Conservation (phyloP, 768 basidiomycete species). For the Suillus brevipes region DNA sequence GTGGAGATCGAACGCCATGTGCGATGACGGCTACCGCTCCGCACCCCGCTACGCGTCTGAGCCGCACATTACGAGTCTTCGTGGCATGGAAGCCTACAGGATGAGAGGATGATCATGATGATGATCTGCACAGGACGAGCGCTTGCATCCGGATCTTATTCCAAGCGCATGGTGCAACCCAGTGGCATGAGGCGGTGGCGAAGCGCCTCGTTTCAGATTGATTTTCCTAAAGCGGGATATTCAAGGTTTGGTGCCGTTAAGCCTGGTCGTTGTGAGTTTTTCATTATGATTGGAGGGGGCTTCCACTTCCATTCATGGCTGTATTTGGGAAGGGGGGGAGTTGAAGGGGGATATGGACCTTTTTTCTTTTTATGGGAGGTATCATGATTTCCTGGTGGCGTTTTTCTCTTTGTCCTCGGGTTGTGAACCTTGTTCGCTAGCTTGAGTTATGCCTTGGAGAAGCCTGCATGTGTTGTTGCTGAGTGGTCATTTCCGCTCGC, state of each 20-base stretch:
- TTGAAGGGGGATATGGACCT: neutral
- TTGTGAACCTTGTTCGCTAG: neutral
- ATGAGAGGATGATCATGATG: neutral
- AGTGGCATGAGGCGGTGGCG: neutral
- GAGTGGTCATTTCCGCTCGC: neutral
- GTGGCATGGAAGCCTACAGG: constrained; percentile 54
- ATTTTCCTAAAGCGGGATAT: neutral
- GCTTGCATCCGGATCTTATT: constrained; percentile 1
- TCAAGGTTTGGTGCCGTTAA: neutral
- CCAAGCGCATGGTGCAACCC: neutral
- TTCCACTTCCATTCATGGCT: neutral
- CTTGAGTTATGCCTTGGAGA: neutral
- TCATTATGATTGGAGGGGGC: neutral
- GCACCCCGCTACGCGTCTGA: constrained; percentile 37
- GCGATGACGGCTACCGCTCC: neutral
- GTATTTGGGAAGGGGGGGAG: neutral
- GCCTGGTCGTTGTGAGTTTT: neutral
- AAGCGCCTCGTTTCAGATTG: constrained; percentile 2
- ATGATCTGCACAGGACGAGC: neutral
- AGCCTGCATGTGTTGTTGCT: neutral
- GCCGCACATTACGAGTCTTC: constrained; percentile 54
- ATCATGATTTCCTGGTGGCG: constrained; percentile 1
- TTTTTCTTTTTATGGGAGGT: neutral
- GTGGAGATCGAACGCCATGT: neutral
- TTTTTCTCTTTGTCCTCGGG: neutral